Base-by-base conservation (phyloP, 2,329 filamentous ascomycete species). In the Botrytis cinerea region DNA sequence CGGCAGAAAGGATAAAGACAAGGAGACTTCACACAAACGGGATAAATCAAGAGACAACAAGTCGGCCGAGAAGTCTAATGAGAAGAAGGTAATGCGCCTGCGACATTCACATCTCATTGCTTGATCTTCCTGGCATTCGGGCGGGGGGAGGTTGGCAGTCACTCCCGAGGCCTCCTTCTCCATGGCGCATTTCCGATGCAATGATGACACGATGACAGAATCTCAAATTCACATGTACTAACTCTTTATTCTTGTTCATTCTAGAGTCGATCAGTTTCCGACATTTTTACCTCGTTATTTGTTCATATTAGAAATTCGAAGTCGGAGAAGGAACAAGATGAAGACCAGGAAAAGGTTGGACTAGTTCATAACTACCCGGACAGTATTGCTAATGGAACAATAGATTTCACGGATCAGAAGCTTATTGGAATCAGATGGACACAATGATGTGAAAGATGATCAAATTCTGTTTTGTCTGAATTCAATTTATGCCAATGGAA, bases 1-100 rank as follows among this genome's bases (percentile, higher is more conserved):
- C 82, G 83, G 87, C 82, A 86, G 91, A 77, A 88, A 91, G 77
- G 92, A 93, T 79, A 93, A 88, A 83, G 86, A 85, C 81, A 85
- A 83, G 74, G 35, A 48, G 60, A 69, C 40, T 28, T 77, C 81
- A 54, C 86, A 89, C 77, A 84, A 84, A 73, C 86, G 87, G 74
- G 86, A 85, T 78, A 89, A 87, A 78, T 89, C 88, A 64, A 84
- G 85, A 32, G 87, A 89, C 72, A 84, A 20, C 2, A 69, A 64
- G 66, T 16, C 45, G n/a, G 6, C 12, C 14, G 71, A 73, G 18
- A 72, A 86, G 38, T 81, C 83, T 38, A 57, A 64, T 25, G 78
- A 80, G 20, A 84, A 84, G 75, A 89, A 87, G 84, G 88, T 88
- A 82, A 74, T 54, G 68, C 77, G 40, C 61, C 70, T 60, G 54